These are phyloP conservation scores for Fabrea salina DNA, from an alignment of 169 alveolate species.

Conservation along the genomic window DNA sequence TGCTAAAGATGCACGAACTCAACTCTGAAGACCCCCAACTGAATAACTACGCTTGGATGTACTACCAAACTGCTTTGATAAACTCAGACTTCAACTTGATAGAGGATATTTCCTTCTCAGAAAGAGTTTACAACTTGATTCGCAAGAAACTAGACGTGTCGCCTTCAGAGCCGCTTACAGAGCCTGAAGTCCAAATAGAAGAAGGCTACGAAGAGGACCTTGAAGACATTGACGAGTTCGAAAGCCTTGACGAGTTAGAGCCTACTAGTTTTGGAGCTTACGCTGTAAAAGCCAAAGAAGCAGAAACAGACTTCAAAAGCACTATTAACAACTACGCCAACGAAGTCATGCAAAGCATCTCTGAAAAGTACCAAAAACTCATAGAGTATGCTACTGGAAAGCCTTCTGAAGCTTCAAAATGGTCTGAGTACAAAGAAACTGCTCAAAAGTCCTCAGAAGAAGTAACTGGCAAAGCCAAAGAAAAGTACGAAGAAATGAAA, in stretches of 20 bases:
- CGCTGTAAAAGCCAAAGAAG: conserved; percentile 17
- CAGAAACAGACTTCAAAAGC: not conserved
- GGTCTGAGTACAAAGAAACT: not conserved
- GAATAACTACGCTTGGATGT: conserved; percentile 67
- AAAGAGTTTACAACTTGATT: conserved; percentile 67
- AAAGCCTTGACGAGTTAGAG: conserved; percentile 28
- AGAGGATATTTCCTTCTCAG: conserved; percentile 70
- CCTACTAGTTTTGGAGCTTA: conserved; percentile 12
- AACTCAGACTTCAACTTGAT: conserved; percentile 61
- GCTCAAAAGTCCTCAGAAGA: no score
- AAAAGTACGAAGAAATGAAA: no score
- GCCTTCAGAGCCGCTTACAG: conserved; percentile 69
- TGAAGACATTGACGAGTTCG: conserved; percentile 36
- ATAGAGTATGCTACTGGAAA: not conserved
- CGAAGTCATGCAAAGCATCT: not conserved
- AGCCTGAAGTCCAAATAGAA: conserved; percentile 63
- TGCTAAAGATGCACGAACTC: conserved; percentile 71
- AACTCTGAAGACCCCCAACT: conserved; percentile 57
- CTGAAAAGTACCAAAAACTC: not conserved
- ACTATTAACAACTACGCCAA: not conserved
- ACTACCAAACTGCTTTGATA: conserved; percentile 72
- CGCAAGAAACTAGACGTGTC: conserved; percentile 67
- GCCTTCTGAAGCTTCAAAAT: not conserved
- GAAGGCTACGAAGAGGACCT: conserved; percentile 55
- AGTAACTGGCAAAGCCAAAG: no score